Base-by-base conservation (phyloP, 768 basidiomycete genomes). In the Scleroderma bovista region DNA sequence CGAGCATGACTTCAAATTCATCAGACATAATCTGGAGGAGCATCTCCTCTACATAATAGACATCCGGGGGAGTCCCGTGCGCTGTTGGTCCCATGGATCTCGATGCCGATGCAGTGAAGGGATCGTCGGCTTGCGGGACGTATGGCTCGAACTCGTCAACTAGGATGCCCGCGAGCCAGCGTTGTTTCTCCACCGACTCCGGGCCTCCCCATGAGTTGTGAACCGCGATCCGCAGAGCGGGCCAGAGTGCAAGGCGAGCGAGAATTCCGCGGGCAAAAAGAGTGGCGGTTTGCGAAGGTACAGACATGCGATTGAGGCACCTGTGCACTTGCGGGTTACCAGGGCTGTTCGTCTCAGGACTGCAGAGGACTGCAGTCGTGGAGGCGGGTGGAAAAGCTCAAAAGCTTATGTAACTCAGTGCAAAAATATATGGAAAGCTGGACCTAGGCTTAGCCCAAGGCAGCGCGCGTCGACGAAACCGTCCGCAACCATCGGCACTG, bases 241-340 rank as follows among this genome's bases (percentile, higher is more conserved):
- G 79, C 94, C 94, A 98, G 48, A 84, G 71, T 12, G 77, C 75
- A 44, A 98, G 77, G 47, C 93, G 79, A 22, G 93, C 84, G 51
- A 95, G 77, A 4, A 88, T 80, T 2, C 92, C 91, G 19, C 92
- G 83, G 12, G 94, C 93, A 58, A 96, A 94, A 50, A 90, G 77
- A 38, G 90, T 62, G 11, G 80, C 74, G 6, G 74, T 60, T 1
- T 75, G 66, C 17, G 79, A 66, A 4, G 78, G 75, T 2, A 31
- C 32, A 3, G 44, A 45, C 31, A 32, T 45, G 13, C 5, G 15
- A 13, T 19, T 3, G 22, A 17, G 16, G 16, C 9, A 9, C 26
- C n/a, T 31, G 20, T 22, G 44, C 31, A 17, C 34, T 36, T 5
- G 34, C 34, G 6, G 12, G 34, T 36, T n/a, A n/a, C n/a, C n/a